These are phyloP conservation scores for Lagenidium giganteum DNA, from an alignment of 352 stramenopile genomes.

Conservation along the genomic window DNA sequence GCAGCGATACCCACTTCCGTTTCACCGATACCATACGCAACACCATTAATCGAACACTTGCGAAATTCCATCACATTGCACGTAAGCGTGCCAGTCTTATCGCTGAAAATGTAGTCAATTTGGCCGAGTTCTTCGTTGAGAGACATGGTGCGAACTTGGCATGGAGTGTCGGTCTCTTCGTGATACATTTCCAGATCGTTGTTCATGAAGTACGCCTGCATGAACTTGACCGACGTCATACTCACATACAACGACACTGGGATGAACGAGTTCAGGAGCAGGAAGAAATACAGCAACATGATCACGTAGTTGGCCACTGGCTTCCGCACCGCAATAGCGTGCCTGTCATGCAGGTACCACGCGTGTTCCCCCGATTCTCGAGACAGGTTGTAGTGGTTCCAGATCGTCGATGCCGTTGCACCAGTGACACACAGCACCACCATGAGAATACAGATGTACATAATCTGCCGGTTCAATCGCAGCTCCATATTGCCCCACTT, in stretches of 20 bases:
- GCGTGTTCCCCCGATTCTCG: constrained; percentile 20
- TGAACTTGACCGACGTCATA: constrained; percentile 92
- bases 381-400: constrained; percentile 63
- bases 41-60: constrained; percentile 92
- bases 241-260: constrained; percentile 93
- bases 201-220: constrained; percentile 91
- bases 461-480: constrained; percentile 73
- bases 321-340: constrained; percentile 36
- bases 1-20: constrained; percentile 81
- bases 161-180: constrained; percentile 90
- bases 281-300: constrained; percentile 91
- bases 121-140: constrained; percentile 93
- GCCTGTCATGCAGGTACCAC: constrained; percentile 69
- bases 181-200: constrained; percentile 93
- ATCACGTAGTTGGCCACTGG: constrained; percentile 83
- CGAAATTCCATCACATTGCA: constrained; percentile 98
- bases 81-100: constrained; percentile 95
- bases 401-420: constrained; percentile 53
- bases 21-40: constrained; percentile 89
- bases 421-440: constrained; percentile 66
- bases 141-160: constrained; percentile 89
- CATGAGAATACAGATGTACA: constrained; percentile 84
- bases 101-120: constrained; percentile 91
- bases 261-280: constrained; percentile 93
- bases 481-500: constrained; percentile 89